phyloP scores from a whole-genome alignment of 1,284 basidiomycete genomes.

The Peniophora sp. region DNA sequence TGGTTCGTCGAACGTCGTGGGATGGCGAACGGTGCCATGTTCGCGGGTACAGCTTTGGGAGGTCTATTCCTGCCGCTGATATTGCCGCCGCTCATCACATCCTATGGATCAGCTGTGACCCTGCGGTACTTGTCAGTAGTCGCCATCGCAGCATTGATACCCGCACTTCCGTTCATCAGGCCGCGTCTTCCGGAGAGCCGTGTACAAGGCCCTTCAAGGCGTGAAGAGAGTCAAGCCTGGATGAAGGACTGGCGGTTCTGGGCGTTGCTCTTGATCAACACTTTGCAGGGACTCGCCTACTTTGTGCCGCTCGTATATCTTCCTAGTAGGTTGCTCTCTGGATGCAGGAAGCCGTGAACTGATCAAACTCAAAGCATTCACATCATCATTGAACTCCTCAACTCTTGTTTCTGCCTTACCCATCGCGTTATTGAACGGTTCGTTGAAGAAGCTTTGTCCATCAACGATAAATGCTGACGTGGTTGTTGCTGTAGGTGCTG shows the following conservation, averaged over 20 bases:
- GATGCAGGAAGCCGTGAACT: background rate
- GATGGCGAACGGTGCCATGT: constrained; percentile 24
- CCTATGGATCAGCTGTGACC: constrained; percentile 11
- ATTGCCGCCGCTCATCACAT: constrained; percentile 12
- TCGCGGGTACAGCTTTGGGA: constrained; percentile 18
- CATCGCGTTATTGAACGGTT: background rate
- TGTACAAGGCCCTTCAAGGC: constrained; percentile 10
- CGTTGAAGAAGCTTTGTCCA: too few species aligned
- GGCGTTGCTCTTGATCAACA: constrained; percentile 14
- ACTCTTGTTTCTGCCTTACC: background rate
- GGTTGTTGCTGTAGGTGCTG: background rate
- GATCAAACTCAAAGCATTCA: background rate
- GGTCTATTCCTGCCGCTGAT: constrained; percentile 21
- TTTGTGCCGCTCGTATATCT: constrained; percentile 16
- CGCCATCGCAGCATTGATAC: constrained; percentile 10
- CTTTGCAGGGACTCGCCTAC: constrained; percentile 17
- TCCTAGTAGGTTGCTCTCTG: constrained; percentile 10
- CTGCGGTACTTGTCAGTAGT: constrained; percentile 14
- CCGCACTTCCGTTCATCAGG: constrained; percentile 15
- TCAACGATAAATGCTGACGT: too few species aligned
- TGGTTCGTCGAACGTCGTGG: constrained; percentile 25
- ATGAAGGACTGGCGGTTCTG: constrained; percentile 12
- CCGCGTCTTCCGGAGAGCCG: constrained; percentile 16
- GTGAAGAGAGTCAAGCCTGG: constrained; percentile 7
- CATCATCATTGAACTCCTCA: background rate